Percentiles rank a stretch among this genome's conserved stretches.
phyloP scores from a whole-genome alignment of 2,329 filamentous ascomycete genomes.

The Exophiala sideris region DNA sequence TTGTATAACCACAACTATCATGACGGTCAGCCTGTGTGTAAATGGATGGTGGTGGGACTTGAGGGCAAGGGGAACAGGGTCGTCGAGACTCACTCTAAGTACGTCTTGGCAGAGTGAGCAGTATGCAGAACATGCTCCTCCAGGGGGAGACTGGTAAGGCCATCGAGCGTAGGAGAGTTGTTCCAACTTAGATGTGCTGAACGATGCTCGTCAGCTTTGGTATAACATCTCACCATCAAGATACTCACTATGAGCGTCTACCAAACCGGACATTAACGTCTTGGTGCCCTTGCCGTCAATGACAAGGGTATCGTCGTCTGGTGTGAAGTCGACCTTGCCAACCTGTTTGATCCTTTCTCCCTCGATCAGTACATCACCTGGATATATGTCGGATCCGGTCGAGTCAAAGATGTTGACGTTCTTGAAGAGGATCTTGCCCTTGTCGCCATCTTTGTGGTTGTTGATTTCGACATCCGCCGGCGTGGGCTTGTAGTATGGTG shows the following conservation, averaged over 20 bases:
- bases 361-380: slow-evolving; percentile 9
- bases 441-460: slow-evolving; percentile 11
- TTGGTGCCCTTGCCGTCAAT: slow-evolving; percentile 7
- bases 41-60: too few relatives aligned
- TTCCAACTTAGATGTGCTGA: slow-evolving; percentile 7
- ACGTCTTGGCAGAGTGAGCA: slow-evolving; percentile 6
- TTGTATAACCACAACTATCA: slow-evolving; percentile 5
- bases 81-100: background rate
- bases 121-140: slow-evolving; percentile 8
- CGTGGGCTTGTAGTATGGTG: slow-evolving; percentile 1
- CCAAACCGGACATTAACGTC: slow-evolving; percentile 7
- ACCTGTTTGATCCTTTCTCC: slow-evolving; percentile 6
- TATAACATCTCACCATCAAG: too few relatives aligned
- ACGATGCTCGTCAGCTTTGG: too few relatives aligned
- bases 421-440: slow-evolving; percentile 11
- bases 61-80: too few relatives aligned
- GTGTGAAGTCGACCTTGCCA: slow-evolving; percentile 4
- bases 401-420: slow-evolving; percentile 12
- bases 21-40: too few relatives aligned
- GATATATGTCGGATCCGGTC: slow-evolving; percentile 5
- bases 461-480: slow-evolving; percentile 4
- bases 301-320: slow-evolving; percentile 9
- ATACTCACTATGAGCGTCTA: background rate
- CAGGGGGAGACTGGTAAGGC: slow-evolving; percentile 1
- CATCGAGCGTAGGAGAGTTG: slow-evolving; percentile 7